Evolutionary conservation across 2,329 filamentous ascomycete genomes (phyloP).

Genomic region (Chrysoporthe puriensis): DNA sequence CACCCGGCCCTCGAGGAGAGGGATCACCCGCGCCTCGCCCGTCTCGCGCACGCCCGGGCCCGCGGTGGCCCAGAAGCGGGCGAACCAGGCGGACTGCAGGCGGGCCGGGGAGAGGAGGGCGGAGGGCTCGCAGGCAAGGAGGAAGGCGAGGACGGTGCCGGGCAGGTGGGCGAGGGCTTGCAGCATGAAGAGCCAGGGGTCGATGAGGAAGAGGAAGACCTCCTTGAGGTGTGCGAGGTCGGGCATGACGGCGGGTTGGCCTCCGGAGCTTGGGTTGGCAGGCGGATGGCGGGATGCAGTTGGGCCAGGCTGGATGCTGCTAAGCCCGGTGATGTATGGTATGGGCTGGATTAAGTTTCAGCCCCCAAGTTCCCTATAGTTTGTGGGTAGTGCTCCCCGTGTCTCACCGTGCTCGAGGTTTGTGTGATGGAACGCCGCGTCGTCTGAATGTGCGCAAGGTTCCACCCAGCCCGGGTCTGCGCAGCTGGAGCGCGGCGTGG

Average conservation of each 20-base stretch:
- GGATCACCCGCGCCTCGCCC: constrained; percentile 50
- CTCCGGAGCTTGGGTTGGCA: not conserved
- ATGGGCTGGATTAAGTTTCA: no score
- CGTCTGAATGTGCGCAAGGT: not conserved
- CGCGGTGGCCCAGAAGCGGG: constrained; percentile 60
- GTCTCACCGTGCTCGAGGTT: no score
- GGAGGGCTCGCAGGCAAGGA: constrained; percentile 56
- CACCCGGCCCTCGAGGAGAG: constrained; percentile 57
- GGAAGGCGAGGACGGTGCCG: constrained; percentile 40
- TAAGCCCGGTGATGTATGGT: no score
- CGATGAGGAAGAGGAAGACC: constrained; percentile 41
- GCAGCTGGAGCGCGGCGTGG: not conserved
- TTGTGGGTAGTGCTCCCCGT: not conserved
- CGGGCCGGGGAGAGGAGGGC: constrained; percentile 46
- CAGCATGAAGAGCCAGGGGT: constrained; percentile 58
- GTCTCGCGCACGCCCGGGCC: constrained; percentile 54
- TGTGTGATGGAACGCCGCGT: no score
- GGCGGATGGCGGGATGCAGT: not conserved
- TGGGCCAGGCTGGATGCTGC: not conserved
- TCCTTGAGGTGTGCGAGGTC: constrained; percentile 29
- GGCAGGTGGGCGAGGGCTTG: constrained; percentile 53
- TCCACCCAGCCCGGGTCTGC: not conserved
- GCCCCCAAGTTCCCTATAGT: no score
- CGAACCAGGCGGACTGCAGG: constrained; percentile 60
- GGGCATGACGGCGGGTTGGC: not conserved